Conservation (phyloP, 2,329 filamentous ascomycete genomes). For the Botrytis deweyae region DNA sequence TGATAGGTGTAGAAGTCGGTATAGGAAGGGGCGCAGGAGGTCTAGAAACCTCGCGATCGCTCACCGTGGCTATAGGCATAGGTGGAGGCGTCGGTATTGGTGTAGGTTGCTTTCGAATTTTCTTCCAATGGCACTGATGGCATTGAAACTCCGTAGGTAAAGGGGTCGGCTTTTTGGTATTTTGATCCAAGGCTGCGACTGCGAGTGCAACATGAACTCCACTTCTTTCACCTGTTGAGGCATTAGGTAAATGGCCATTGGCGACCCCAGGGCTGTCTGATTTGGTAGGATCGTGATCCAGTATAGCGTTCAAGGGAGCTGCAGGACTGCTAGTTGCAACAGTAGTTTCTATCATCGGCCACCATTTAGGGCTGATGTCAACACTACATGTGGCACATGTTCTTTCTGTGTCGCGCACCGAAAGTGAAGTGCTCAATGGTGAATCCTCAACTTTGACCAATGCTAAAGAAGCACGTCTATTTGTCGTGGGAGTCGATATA, state of each 20-base stretch:
- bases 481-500: slow-evolving; percentile 24
- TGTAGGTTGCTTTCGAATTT: slow-evolving; percentile 41
- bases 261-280: slow-evolving; percentile 1
- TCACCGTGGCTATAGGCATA: background rate
- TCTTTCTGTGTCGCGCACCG: slow-evolving; percentile 43
- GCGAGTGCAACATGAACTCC: slow-evolving; percentile 37
- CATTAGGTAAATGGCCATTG: slow-evolving; percentile 28
- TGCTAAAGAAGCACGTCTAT: slow-evolving; percentile 33
- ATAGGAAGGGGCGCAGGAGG: slow-evolving; percentile 30
- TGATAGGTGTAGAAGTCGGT: slow-evolving; percentile 30
- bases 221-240: slow-evolving; percentile 20
- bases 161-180: slow-evolving; percentile 25
- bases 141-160: slow-evolving; percentile 61
- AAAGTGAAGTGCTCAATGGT: slow-evolving; percentile 1
- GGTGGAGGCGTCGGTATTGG: slow-evolving; percentile 26
- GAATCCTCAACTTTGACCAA: slow-evolving; percentile 35
- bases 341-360: slow-evolving; percentile 41
- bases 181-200: slow-evolving; percentile 38
- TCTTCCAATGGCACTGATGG: slow-evolving; percentile 67
- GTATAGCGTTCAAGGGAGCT: background rate
- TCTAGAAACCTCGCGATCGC: slow-evolving; percentile 13
- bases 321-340: background rate
- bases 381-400: slow-evolving; percentile 64
- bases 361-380: slow-evolving; percentile 75
- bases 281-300: slow-evolving; percentile 2